These are phyloP conservation scores for Microbotryum violaceum DNA, from an alignment of 1,284 basidiomycete genomes.

Conservation along the genomic window DNA sequence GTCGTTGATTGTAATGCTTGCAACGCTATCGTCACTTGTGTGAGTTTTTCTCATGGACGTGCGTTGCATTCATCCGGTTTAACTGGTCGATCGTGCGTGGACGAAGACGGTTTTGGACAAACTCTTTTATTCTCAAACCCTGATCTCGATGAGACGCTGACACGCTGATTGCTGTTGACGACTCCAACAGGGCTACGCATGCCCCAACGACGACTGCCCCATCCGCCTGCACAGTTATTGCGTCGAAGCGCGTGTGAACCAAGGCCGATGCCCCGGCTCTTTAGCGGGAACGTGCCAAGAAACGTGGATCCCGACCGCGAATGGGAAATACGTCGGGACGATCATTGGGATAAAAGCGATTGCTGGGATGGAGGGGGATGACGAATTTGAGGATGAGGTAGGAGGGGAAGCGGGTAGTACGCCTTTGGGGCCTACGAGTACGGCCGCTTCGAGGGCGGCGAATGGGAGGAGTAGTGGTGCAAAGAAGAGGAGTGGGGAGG, in stretches of 20 bases:
- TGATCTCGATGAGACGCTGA: slow-evolving; percentile 49
- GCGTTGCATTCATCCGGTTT: no score
- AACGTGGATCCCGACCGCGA: slow-evolving; percentile 3
- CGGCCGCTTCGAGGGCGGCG: slow-evolving; percentile 15
- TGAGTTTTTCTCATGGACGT: background rate
- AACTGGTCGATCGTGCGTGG: background rate
- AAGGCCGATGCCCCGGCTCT: slow-evolving; percentile 18
- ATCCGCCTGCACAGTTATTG: slow-evolving; percentile 51
- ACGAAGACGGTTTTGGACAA: background rate
- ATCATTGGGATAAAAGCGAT: slow-evolving; percentile 41
- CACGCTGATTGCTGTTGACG: slow-evolving; percentile 36
- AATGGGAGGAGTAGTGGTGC: background rate
- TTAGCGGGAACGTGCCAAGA: slow-evolving; percentile 34
- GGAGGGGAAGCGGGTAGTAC: slow-evolving; percentile 14
- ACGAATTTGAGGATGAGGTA: slow-evolving; percentile 38
- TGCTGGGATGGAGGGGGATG: slow-evolving; percentile 23
- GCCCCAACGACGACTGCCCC: slow-evolving; percentile 57
- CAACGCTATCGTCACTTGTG: slow-evolving; percentile 50
- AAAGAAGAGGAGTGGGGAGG: slow-evolving; percentile 2
- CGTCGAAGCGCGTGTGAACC: background rate
- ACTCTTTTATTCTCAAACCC: background rate
- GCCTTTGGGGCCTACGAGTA: slow-evolving; percentile 7
- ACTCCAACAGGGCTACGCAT: slow-evolving; percentile 51
- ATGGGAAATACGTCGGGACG: slow-evolving; percentile 13
- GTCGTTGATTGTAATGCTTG: slow-evolving; percentile 67